Conservation (phyloP, 148 eudicot genomes). For the Rhododendron williamsianum region DNA sequence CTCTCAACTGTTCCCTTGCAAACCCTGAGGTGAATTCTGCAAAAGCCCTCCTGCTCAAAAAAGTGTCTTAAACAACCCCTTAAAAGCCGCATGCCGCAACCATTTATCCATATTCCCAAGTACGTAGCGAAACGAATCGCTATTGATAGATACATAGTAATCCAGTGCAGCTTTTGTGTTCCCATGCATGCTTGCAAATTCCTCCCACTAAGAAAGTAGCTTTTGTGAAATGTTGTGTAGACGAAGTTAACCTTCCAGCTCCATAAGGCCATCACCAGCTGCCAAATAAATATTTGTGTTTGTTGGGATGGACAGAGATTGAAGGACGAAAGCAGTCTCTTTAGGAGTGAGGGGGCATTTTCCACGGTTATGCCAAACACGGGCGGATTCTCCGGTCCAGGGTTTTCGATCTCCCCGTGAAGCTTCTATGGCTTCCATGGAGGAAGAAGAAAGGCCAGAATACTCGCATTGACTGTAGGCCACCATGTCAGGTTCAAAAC, state of each 20-base stretch:
- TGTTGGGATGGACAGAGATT: conserved; percentile 63
- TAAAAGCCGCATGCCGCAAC: conserved; percentile 93
- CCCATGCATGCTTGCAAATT: conserved; percentile 84
- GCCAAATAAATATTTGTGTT: conserved; percentile 78
- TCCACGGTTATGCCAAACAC: conserved; percentile 78
- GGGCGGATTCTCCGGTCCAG: conserved; percentile 87
- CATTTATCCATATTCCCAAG: conserved; percentile 98
- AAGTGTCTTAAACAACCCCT: conserved; percentile 66
- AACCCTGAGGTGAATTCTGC: conserved; percentile 55
- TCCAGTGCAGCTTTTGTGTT: conserved; percentile 97
- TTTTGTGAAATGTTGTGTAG: conserved; percentile 62
- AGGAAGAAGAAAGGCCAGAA: conserved; percentile 48
- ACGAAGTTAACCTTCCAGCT: conserved; percentile 72
- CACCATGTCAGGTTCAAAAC: conserved; percentile 98
- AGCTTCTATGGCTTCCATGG: conserved; percentile 67
- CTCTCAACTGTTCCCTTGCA: conserved; percentile 46
- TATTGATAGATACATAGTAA: conserved; percentile 74
- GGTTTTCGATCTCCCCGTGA: conserved; percentile 75
- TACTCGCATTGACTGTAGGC: conserved; percentile 95
- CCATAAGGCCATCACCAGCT: conserved; percentile 98
- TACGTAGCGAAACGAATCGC: conserved; percentile 83
- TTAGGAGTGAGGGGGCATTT: conserved; percentile 94
- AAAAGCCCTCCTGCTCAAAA: conserved; percentile 72
- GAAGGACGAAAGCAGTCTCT: conserved; percentile 80
- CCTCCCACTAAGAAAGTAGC: conserved; percentile 61